phyloP scores from a whole-genome alignment of 805 yeast genomes.

The Clavispora vitiphila region DNA sequence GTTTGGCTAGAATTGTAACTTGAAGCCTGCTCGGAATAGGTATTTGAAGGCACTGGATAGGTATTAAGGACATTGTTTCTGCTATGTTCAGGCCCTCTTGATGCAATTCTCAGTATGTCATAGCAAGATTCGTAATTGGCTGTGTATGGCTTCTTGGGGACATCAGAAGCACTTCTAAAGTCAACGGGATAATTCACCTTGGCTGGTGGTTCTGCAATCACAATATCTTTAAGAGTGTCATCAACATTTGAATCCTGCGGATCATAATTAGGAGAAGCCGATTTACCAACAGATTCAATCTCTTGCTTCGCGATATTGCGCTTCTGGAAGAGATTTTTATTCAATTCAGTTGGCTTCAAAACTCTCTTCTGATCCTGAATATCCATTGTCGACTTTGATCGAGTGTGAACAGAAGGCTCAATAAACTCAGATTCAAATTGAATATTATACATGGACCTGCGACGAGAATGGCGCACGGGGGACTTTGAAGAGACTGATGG shows the following conservation, averaged over 20 bases:
- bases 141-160: not conserved
- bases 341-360: not conserved
- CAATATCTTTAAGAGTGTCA: conserved; percentile 12
- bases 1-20: conserved; percentile 30
- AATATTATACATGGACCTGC: conserved; percentile 35
- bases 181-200: conserved; percentile 36
- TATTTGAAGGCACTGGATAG: too few relatives aligned
- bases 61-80: too few relatives aligned
- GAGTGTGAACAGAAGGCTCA: conserved; percentile 2
- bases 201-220: conserved; percentile 35
- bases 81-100: not conserved
- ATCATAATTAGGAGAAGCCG: not conserved
- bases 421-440: conserved; percentile 8
- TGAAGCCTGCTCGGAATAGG: conserved; percentile 8
- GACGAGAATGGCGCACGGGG: conserved; percentile 33
- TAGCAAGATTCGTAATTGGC: not conserved
- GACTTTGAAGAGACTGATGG: conserved; percentile 9
- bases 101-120: not conserved
- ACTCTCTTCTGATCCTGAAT: not conserved
- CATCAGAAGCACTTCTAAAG: conserved; percentile 26
- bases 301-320: not conserved
- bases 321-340: not conserved
- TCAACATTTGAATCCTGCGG: not conserved
- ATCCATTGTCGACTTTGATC: conserved; percentile 6
- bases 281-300: not conserved